phyloP scores from a whole-genome alignment of 2,329 filamentous ascomycete species.

The Cryphonectria parasitica region DNA sequence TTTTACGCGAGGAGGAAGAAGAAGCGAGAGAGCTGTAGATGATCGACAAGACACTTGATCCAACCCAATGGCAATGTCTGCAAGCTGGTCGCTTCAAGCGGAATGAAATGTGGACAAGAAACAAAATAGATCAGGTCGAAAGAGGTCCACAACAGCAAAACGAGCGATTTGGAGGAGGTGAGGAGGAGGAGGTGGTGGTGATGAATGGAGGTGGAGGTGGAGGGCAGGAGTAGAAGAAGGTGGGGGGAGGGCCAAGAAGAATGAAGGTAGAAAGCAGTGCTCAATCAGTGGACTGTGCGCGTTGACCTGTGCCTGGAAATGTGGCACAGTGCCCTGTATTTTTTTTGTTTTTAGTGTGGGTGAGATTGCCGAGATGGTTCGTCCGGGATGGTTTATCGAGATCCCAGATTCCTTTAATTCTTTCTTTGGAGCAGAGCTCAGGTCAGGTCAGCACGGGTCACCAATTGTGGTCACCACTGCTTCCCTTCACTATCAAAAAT shows the following conservation, averaged over 20 bases:
- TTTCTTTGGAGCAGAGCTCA: conserved; percentile 2
- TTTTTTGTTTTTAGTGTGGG: background rate
- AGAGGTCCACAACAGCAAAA: conserved; percentile 5
- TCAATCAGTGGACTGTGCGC: conserved; percentile 1
- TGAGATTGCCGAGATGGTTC: conserved; percentile 9
- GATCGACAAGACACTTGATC: conserved; percentile 11
- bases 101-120: background rate
- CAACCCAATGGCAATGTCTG: conserved; percentile 8
- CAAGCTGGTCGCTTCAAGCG: background rate
- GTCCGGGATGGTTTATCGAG: conserved; percentile 2
- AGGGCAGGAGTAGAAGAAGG: background rate
- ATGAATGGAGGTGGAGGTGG: background rate
- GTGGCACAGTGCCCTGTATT: background rate
- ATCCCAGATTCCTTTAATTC: background rate
- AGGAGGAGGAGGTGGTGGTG: background rate
- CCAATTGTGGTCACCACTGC: background rate
- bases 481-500: background rate
- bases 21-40: background rate
- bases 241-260: background rate
- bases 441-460: background rate
- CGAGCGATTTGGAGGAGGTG: background rate
- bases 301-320: background rate
- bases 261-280: background rate
- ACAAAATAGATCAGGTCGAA: background rate
- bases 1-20: background rate